Evolutionary conservation across 2,329 filamentous ascomycete species (phyloP).

Genomic region (Fusarium equiseti): DNA sequence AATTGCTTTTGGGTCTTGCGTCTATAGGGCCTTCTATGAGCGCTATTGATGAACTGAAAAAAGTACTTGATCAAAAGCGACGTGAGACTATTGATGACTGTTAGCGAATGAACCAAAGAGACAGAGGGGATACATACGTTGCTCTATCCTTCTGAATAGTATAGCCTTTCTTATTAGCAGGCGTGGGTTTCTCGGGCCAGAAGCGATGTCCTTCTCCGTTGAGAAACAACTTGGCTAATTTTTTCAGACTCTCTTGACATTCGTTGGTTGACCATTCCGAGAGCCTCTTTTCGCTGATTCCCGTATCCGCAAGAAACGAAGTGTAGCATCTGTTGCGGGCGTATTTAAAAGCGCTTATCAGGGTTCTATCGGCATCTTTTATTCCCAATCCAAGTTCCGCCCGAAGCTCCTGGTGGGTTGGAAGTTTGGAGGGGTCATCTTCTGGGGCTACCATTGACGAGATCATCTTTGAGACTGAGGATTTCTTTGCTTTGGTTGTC

Average conservation of each 20-base stretch:
- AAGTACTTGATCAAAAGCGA: background rate
- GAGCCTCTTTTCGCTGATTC: background rate
- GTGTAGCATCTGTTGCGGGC: background rate
- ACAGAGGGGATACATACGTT: background rate
- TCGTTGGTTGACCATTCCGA: background rate
- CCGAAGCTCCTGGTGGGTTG: background rate
- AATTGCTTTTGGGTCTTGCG: background rate
- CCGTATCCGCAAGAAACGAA: background rate
- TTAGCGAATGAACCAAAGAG: background rate
- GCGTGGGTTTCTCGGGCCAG: slow-evolving; percentile 19
- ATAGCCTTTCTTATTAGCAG: slow-evolving; percentile 3
- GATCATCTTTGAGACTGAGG: background rate
- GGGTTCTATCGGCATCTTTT: background rate
- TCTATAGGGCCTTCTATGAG: background rate
- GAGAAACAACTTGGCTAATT: slow-evolving; percentile 18
- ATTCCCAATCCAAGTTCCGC: background rate
- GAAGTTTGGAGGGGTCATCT: background rate
- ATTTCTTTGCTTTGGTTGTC: background rate
- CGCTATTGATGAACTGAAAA: background rate
- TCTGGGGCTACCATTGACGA: background rate
- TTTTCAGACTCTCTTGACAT: background rate
- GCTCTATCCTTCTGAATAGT: background rate
- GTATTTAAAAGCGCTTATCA: background rate
- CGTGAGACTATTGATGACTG: background rate
- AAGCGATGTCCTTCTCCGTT: background rate